phyloP scores from a whole-genome alignment of 2,329 filamentous ascomycete genomes.

The Botrytis fragariae region DNA sequence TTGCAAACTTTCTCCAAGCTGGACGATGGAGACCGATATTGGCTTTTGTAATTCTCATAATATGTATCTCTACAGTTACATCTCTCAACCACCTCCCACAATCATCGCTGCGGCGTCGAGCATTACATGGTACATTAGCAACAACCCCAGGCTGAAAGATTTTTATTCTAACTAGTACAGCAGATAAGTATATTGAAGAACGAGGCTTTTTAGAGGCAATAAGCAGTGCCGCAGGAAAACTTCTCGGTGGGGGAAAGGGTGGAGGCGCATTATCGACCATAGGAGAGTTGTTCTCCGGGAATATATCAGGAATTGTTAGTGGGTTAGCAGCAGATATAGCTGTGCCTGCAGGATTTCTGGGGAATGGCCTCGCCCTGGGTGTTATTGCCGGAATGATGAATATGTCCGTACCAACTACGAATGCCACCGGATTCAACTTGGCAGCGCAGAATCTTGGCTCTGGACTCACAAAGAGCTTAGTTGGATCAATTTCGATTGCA shows the following conservation, averaged over 20 bases:
- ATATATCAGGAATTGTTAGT: not conserved
- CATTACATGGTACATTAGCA: not conserved
- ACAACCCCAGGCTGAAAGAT: not conserved
- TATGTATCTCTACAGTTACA: not conserved
- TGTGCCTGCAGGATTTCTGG: not conserved
- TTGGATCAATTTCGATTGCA: not conserved
- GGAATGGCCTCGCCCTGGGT: not conserved
- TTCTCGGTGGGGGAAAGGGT: not conserved
- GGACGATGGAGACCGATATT: not conserved
- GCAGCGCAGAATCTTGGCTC: not conserved
- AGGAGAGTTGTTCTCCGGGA: not conserved
- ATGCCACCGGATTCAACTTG: not conserved
- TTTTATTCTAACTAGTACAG: not conserved
- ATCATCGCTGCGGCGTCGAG: not conserved
- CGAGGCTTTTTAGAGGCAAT: not conserved
- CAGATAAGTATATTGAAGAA: not conserved
- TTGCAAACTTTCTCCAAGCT: not conserved
- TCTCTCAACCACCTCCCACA: not conserved
- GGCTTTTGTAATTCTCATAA: not conserved
- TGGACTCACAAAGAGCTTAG: not conserved
- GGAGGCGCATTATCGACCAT: not conserved
- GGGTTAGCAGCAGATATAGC: not conserved
- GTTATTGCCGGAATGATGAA: not conserved
- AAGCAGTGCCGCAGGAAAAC: not conserved
- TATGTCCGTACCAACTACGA: not conserved